Conservation (phyloP, 768 basidiomycete genomes). For the Tylopilus rubrobrunneus region DNA sequence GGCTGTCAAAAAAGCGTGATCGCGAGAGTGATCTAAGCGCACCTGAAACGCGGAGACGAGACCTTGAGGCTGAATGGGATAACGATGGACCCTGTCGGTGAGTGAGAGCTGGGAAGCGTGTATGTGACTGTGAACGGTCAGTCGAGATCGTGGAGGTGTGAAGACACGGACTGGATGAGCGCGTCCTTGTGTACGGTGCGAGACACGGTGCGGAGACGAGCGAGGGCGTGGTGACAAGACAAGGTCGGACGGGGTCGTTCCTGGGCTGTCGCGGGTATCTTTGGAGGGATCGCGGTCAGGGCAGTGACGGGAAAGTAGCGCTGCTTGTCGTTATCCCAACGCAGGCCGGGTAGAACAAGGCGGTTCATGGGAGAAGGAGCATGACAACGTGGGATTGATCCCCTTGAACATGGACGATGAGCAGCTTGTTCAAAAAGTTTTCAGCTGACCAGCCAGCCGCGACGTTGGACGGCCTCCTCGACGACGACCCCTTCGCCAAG, state of each 20-base stretch:
- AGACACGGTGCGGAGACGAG: conserved; percentile 13
- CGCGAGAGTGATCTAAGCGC: conserved; percentile 9
- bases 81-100: conserved; percentile 32
- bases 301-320: conserved; percentile 50
- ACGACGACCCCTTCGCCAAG: conserved; percentile 75
- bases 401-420: neutral
- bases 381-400: neutral
- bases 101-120: conserved; percentile 36
- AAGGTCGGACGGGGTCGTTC: neutral
- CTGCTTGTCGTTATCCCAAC: conserved; percentile 48
- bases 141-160: neutral
- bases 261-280: no score
- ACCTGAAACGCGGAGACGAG: conserved; percentile 48
- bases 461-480: conserved; percentile 30
- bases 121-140: conserved; percentile 34
- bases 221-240: conserved; percentile 1
- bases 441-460: neutral
- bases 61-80: conserved; percentile 27
- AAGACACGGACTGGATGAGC: conserved; percentile 18
- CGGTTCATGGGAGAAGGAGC: conserved; percentile 35
- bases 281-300: no score
- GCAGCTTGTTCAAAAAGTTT: neutral
- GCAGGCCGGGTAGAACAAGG: conserved; percentile 49
- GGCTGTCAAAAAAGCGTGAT: neutral
- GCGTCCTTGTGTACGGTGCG: conserved; percentile 21